phyloP scores from a whole-genome alignment of 2,329 filamentous ascomycete genomes.

The Lachnellula occidentalis region DNA sequence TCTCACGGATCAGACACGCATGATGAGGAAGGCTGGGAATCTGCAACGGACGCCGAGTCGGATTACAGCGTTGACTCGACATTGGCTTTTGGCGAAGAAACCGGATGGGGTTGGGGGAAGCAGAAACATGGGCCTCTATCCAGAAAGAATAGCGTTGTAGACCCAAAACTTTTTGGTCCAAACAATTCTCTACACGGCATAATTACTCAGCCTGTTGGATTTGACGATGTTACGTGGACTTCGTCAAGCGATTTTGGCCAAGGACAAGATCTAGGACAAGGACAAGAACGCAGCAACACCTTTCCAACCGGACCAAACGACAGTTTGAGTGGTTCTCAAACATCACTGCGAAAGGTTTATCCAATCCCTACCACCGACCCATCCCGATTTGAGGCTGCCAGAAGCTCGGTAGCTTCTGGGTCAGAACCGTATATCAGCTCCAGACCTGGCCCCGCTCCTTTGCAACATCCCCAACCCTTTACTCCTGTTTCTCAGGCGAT shows the following conservation, averaged over 20 bases:
- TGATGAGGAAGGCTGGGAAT: slow-evolving; percentile 54
- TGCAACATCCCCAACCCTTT: slow-evolving; percentile 83
- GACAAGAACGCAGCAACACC: slow-evolving; percentile 8
- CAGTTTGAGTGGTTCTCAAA: slow-evolving; percentile 35
- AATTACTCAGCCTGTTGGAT: slow-evolving; percentile 52
- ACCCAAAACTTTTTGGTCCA: slow-evolving; percentile 54
- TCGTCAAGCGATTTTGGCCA: slow-evolving; percentile 28
- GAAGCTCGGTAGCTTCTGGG: slow-evolving; percentile 43
- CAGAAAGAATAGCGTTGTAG: slow-evolving; percentile 47
- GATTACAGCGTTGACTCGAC: slow-evolving; percentile 48
- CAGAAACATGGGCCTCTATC: slow-evolving; percentile 26
- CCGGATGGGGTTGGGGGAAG: slow-evolving; percentile 33
- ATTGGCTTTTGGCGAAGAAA: slow-evolving; percentile 52
- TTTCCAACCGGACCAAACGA: slow-evolving; percentile 18
- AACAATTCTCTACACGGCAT: slow-evolving; percentile 55
- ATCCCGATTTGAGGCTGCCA: slow-evolving; percentile 52
- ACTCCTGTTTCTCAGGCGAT: slow-evolving; percentile 65
- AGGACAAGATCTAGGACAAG: too few species aligned
- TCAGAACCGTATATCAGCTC: slow-evolving; percentile 36
- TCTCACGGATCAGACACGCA: slow-evolving; percentile 27
- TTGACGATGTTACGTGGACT: slow-evolving; percentile 37
- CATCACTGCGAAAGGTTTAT: slow-evolving; percentile 58
- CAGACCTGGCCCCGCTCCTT: slow-evolving; percentile 56
- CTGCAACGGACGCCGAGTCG: slow-evolving; percentile 49
- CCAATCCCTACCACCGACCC: slow-evolving; percentile 64